These are phyloP conservation scores for Acacia crassicarpa DNA, from an alignment of 306 rosid genomes.

Conservation along the genomic window DNA sequence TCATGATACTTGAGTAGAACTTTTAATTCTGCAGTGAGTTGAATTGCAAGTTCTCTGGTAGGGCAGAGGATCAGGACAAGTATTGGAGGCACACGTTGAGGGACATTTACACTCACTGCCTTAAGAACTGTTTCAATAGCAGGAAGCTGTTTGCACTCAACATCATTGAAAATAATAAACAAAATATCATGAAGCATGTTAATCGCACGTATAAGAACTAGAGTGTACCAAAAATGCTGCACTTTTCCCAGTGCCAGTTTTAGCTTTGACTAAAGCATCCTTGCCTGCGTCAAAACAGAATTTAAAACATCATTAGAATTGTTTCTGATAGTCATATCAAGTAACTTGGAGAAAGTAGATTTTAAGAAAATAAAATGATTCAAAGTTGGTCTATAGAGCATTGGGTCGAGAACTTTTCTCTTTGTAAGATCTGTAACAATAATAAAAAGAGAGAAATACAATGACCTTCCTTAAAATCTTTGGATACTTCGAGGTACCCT, in stretches of 20 bases:
- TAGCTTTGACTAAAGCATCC: constrained; percentile 90
- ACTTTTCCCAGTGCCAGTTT: constrained; percentile 92
- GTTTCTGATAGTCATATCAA: constrained; percentile 12
- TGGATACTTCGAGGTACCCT: not conserved
- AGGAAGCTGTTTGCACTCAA: constrained; percentile 92
- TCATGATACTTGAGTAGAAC: constrained; percentile 75
- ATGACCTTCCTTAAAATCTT: not conserved
- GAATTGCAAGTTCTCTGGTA: constrained; percentile 95
- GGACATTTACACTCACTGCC: constrained; percentile 48
- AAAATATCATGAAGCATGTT: constrained; percentile 24
- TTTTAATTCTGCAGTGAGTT: constrained; percentile 82
- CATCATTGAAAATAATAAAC: constrained; percentile 17
- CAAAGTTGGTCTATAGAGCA: not conserved
- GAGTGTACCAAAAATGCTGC: constrained; percentile 84
- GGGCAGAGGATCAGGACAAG: constrained; percentile 88
- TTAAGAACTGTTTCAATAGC: constrained; percentile 98
- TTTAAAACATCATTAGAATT: constrained; percentile 11
- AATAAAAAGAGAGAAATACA: not conserved
- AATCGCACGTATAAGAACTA: constrained; percentile 22
- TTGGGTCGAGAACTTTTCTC: not conserved
- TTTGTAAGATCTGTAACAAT: constrained; percentile 18
- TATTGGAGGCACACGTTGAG: constrained; percentile 68
- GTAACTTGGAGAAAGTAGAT: not conserved
- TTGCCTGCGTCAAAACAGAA: constrained; percentile 54
- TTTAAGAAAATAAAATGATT: constrained; percentile 20